Conservation (phyloP, 2,329 filamentous ascomycete species). For the Hortaea werneckii region DNA sequence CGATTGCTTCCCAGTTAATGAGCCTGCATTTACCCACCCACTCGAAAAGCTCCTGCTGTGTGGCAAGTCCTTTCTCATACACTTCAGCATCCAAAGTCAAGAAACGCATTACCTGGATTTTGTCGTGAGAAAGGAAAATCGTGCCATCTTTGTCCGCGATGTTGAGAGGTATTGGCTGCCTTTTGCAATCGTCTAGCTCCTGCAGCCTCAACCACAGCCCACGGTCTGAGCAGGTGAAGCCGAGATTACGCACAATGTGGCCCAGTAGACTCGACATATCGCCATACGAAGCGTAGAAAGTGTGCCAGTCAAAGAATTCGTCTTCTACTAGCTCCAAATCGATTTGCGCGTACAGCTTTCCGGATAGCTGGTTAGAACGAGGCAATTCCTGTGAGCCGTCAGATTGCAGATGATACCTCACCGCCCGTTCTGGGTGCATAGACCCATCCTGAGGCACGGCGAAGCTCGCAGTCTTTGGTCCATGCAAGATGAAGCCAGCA, state of each 20-base stretch:
- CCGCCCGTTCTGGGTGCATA: not conserved
- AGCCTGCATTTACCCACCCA: constrained; percentile 51
- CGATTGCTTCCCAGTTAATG: constrained; percentile 39
- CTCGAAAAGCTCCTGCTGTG: constrained; percentile 47
- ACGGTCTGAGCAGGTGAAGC: constrained; percentile 54
- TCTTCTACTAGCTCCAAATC: constrained; percentile 51
- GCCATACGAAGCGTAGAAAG: constrained; percentile 62
- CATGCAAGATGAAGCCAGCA: constrained; percentile 10
- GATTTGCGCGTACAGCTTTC: constrained; percentile 47
- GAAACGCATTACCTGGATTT: constrained; percentile 48
- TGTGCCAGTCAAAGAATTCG: constrained; percentile 46
- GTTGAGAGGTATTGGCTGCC: constrained; percentile 20
- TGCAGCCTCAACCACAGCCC: constrained; percentile 57
- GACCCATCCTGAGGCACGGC: constrained; percentile 14
- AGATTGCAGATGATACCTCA: constrained; percentile 7
- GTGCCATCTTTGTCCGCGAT: constrained; percentile 36
- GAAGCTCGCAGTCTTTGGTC: constrained; percentile 10
- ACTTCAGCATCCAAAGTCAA: constrained; percentile 27
- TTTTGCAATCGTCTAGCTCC: constrained; percentile 54
- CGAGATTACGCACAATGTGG: constrained; percentile 51
- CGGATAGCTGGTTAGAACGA: not conserved
- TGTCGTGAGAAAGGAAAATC: constrained; percentile 51
- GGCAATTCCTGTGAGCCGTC: not conserved
- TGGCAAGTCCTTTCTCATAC: constrained; percentile 48
- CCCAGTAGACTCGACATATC: constrained; percentile 61